Evolutionary conservation across 306 rosid genomes (phyloP).

Genomic region (Prunus mongolica): DNA sequence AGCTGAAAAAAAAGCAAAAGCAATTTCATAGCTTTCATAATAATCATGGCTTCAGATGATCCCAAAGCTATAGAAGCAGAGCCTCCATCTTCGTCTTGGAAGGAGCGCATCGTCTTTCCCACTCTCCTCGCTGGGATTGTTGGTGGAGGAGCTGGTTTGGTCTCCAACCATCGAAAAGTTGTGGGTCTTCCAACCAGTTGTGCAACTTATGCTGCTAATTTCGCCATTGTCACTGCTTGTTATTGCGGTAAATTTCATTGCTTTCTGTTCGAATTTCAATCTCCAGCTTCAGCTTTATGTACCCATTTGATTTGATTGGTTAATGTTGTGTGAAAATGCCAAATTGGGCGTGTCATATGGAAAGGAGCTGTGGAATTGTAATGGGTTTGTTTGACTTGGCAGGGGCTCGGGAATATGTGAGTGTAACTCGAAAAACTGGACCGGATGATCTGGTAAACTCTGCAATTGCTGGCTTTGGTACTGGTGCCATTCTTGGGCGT

Average conservation of each 20-base stretch:
- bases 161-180: constrained; percentile 68
- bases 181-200: constrained; percentile 59
- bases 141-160: constrained; percentile 80
- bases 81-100: constrained; percentile 42
- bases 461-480: constrained; percentile 74
- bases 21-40: background rate
- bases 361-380: background rate
- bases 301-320: background rate
- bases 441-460: constrained; percentile 71
- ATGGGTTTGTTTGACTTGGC: constrained; percentile 8
- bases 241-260: constrained; percentile 59
- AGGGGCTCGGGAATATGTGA: constrained; percentile 82
- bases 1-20: background rate
- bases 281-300: background rate
- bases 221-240: constrained; percentile 71
- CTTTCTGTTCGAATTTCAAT: background rate
- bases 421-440: constrained; percentile 63
- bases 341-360: background rate
- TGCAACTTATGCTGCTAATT: constrained; percentile 74
- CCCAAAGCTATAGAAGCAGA: constrained; percentile 28
- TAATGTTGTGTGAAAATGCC: background rate
- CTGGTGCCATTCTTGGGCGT: constrained; percentile 90
- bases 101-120: constrained; percentile 58
- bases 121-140: constrained; percentile 74
- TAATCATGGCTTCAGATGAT: constrained; percentile 26